Base-by-base conservation (phyloP, 2,329 filamentous ascomycete genomes). In the Aspergillus sp. region DNA sequence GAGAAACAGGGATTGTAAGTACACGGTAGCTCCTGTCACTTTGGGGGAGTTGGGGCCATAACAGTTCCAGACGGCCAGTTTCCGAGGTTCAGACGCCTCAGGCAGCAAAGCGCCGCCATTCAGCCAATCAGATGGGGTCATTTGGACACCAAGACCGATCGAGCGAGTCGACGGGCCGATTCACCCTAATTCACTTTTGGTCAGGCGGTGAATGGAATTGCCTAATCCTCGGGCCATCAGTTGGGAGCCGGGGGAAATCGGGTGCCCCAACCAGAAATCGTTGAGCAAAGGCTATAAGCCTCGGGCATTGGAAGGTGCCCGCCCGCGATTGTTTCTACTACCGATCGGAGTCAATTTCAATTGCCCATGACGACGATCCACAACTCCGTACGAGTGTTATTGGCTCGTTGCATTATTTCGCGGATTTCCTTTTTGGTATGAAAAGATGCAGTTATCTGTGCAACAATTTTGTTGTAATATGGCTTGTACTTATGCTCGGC, bases 201-300 rank as follows among this genome's bases (percentile, higher is more conserved):
- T 7, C 38, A 22, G 54, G 55, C 55, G 55, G 52, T 55, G 56
- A 41, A 11, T 52, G 38, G 36, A 45, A 45, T 39, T 39, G 18
- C 44, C 39, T 48, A 24, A 24, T 44, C 38, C 59, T 61, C 57
- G 60, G 57, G 56, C 45, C 56, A 50, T 51, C 50, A 60, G 61
- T 66, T 64, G 65, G 58, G 58, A 52, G 44, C 39, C 65, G 64
- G 65, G 61, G 59, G 20, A 65, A 61, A 58, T 55, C 63, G 63
- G 64, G 59, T 43, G 34, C 42, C 61, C 60, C 62, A 63, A 64
- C 61, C 45, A 53, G 34, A 52, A 62, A 62, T 51, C 24, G 56
- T 62, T 62, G 57, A 54, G 42, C 38, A 52, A 22, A 26, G 12
- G 17, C 15, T 36, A 13, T 24, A 20, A 20, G 15, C 38, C 18